Evolutionary conservation across 345 rosid species (phyloP).

Genomic region (Cardamine resedifolia): DNA sequence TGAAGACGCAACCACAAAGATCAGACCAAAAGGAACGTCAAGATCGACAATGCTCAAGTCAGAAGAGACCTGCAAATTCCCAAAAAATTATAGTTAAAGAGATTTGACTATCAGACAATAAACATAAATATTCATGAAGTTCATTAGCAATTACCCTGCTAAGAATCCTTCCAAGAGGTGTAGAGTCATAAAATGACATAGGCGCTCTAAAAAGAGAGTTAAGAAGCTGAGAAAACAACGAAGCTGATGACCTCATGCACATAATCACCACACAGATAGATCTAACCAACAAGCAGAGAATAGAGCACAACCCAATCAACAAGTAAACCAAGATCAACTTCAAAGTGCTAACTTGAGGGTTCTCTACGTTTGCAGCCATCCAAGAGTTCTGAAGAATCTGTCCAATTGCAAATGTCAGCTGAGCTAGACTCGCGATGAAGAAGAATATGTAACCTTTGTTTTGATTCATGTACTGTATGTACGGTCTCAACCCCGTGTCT

Average conservation of each 20-base stretch:
- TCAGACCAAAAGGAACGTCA: conserved; percentile 70
- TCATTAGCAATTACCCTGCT: conserved; percentile 44
- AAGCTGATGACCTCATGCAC: conserved; percentile 61
- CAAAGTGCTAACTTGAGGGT: conserved; percentile 54
- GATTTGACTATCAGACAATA: background rate
- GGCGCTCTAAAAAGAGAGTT: conserved; percentile 77
- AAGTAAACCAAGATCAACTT: conserved; percentile 61
- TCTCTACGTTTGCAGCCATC: conserved; percentile 79
- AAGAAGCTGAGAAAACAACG: conserved; percentile 64
- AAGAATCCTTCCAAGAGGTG: conserved; percentile 83
- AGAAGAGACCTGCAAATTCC: conserved; percentile 54
- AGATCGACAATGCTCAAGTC: conserved; percentile 93
- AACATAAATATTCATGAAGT: conserved; percentile 8
- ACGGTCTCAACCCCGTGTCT: conserved; percentile 75
- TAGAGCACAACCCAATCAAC: conserved; percentile 51
- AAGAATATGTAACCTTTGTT: conserved; percentile 76
- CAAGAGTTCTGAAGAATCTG: conserved; percentile 71
- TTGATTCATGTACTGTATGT: conserved; percentile 59
- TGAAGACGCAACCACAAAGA: conserved; percentile 66
- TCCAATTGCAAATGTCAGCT: conserved; percentile 50
- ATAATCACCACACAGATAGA: conserved; percentile 52
- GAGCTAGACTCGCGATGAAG: conserved; percentile 46
- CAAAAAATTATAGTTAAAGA: background rate
- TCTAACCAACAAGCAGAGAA: conserved; percentile 53
- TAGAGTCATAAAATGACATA: conserved; percentile 89